Percentiles rank a stretch among this genome's conserved stretches.
These are phyloP conservation scores for Cryptosporidium ubiquitum DNA, from an alignment of 169 alveolate genomes.

Conservation along the genomic window DNA sequence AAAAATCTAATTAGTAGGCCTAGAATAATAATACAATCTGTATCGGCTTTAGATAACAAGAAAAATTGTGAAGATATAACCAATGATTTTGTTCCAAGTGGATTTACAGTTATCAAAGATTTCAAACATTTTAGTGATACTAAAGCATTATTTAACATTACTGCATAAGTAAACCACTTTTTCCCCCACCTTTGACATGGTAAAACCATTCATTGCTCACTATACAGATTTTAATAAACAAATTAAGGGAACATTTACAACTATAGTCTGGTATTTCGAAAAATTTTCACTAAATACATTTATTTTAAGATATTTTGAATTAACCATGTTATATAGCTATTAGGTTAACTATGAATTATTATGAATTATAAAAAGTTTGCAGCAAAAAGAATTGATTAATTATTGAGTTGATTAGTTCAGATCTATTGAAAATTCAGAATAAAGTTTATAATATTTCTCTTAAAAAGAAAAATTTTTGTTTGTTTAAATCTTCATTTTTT, in stretches of 20 bases:
- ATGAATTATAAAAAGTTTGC: no score
- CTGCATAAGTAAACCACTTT: neutral
- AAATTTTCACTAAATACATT: no score
- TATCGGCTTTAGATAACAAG: conserved; percentile 21
- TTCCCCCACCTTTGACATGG: neutral
- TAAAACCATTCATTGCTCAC: neutral
- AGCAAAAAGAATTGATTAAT: no score
- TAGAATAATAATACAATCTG: conserved; percentile 29
- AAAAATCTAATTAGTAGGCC: conserved; percentile 12
- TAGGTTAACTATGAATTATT: neutral
- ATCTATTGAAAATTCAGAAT: neutral
- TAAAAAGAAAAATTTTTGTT: neutral
- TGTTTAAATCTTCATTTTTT: neutral
- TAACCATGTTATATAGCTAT: no score
- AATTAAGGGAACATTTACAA: no score
- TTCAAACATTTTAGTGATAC: conserved; percentile 2
- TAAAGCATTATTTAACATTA: neutral
- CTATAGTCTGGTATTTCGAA: neutral
- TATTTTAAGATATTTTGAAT: no score
- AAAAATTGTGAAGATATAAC: conserved; percentile 20
- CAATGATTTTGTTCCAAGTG: neutral
- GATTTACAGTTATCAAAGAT: conserved; percentile 3
- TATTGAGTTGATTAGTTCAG: neutral
- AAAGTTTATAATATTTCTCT: neutral
- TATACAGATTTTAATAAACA: no score